These are phyloP conservation scores for Amanita inopinata DNA, from an alignment of 768 basidiomycete species.

Conservation along the genomic window DNA sequence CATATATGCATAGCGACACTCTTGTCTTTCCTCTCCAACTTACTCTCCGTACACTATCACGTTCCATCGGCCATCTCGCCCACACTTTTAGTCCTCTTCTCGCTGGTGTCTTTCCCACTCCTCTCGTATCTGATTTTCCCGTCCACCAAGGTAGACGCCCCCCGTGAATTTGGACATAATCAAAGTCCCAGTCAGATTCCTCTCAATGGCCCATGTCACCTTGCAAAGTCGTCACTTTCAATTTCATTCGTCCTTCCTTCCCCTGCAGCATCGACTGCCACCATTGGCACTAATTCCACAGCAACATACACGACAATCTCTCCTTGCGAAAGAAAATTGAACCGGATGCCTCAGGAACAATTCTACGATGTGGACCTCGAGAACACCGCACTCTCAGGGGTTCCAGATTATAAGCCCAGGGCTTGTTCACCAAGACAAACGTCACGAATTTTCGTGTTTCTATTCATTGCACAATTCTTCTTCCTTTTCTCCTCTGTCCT, in stretches of 20 bases:
- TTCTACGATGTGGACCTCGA: conserved; percentile 3
- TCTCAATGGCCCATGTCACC: background rate
- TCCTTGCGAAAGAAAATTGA: too few species aligned
- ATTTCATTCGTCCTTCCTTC: background rate
- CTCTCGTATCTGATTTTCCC: conserved; percentile 7
- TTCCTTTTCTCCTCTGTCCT: conserved; percentile 5
- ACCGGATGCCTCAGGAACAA: background rate
- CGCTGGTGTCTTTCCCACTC: conserved; percentile 15
- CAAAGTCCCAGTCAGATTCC: background rate
- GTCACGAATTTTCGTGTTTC: background rate
- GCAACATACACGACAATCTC: background rate
- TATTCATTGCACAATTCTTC: conserved; percentile 3
- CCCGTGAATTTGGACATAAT: background rate
- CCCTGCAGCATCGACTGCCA: background rate
- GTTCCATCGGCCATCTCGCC: conserved; percentile 14
- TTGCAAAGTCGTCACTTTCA: background rate
- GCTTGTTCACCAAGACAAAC: background rate
- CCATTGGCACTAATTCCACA: background rate
- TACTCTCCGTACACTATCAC: conserved; percentile 12
- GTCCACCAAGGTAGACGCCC: background rate
- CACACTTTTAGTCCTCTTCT: conserved; percentile 16
- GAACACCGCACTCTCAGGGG: background rate
- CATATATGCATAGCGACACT: conserved; percentile 20
- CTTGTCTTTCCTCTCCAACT: conserved; percentile 13
- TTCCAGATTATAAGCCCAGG: background rate